A percentile compares a stretch with the other conserved stretches of the same genome.
These are phyloP conservation scores for Phialophora tarda DNA, from an alignment of 2,329 filamentous ascomycete genomes.

Conservation along the genomic window DNA sequence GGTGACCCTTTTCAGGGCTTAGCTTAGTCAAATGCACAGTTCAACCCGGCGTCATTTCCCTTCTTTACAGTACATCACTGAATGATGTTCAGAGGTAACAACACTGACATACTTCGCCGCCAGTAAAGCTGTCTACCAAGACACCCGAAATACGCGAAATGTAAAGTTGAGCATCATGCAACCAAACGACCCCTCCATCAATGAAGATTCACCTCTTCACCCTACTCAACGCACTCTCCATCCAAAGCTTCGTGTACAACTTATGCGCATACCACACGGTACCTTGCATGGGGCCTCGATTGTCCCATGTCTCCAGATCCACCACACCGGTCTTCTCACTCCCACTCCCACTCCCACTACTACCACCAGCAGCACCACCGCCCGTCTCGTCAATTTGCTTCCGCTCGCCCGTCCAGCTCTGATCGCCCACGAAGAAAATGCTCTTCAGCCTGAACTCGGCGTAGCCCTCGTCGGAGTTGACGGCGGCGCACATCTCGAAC, in stretches of 20 bases:
- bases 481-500: constrained; percentile 67
- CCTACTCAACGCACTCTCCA: constrained; percentile 58
- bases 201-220: constrained; percentile 23
- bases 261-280: constrained; percentile 54
- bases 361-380: too few relatives aligned
- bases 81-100: not conserved
- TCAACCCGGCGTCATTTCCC: not conserved
- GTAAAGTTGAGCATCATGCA: not conserved
- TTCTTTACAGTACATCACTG: not conserved
- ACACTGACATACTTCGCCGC: not conserved
- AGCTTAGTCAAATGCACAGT: not conserved
- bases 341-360: constrained; percentile 50
- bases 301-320: constrained; percentile 1
- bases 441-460: constrained; percentile 71
- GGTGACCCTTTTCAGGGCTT: not conserved
- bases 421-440: constrained; percentile 57
- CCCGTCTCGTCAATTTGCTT: not conserved
- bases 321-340: constrained; percentile 41
- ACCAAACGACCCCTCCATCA: too few relatives aligned
- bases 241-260: constrained; percentile 62
- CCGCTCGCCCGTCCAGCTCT: constrained; percentile 4
- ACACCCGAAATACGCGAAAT: not conserved
- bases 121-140: not conserved
- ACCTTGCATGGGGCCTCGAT: constrained; percentile 46
- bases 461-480: constrained; percentile 64